These are phyloP conservation scores for Astrothelium macrocarpum DNA, from an alignment of 495 filamentous ascomycete genomes.

Conservation along the genomic window DNA sequence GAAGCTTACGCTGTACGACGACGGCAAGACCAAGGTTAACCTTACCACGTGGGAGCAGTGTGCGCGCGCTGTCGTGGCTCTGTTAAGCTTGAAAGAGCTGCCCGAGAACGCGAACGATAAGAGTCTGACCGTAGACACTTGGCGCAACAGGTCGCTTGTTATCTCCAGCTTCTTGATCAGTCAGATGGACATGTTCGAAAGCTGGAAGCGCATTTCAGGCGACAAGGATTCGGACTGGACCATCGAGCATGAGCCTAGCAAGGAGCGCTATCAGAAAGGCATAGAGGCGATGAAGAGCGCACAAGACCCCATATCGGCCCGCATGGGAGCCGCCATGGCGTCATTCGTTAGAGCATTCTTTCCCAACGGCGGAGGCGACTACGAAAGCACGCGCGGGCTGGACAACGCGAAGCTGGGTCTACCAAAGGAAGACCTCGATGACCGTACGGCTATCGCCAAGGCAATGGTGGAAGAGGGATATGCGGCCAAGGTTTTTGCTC, in stretches of 20 bases:
- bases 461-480: background rate
- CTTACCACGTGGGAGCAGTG: slow-evolving; percentile 34
- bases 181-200: slow-evolving; percentile 42
- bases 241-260: slow-evolving; percentile 35
- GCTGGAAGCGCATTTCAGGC: slow-evolving; percentile 39
- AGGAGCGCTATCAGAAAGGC: slow-evolving; percentile 38
- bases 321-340: background rate
- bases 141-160: slow-evolving; percentile 33
- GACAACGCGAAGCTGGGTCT: background rate
- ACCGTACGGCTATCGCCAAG: background rate
- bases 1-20: slow-evolving; percentile 35
- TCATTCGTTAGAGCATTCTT: background rate
- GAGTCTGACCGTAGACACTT: slow-evolving; percentile 25
- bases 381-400: background rate
- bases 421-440: background rate
- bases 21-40: slow-evolving; percentile 32
- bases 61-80: slow-evolving; percentile 32
- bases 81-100: slow-evolving; percentile 33
- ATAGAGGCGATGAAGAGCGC: slow-evolving; percentile 36
- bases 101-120: slow-evolving; percentile 35
- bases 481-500: background rate
- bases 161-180: slow-evolving; percentile 36
- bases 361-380: background rate
- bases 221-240: slow-evolving; percentile 56
- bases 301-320: slow-evolving; percentile 13